phyloP scores from a whole-genome alignment of 306 rosid genomes.

The Aeschynomene evenia region DNA sequence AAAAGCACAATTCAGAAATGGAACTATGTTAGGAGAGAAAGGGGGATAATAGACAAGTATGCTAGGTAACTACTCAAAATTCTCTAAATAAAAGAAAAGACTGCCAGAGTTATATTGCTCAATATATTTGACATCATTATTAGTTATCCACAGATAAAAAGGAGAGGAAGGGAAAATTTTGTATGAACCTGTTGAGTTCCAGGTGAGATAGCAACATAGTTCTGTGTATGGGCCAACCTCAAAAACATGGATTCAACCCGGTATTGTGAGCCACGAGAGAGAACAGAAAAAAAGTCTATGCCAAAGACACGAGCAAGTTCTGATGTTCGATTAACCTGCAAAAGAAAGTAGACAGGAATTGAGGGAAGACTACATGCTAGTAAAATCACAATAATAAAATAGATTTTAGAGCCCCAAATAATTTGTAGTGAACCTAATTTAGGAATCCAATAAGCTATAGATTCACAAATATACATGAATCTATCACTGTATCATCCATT shows the following conservation, averaged over 20 bases:
- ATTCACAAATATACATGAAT: conserved; percentile 11
- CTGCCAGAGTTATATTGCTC: not conserved
- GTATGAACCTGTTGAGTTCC: conserved; percentile 75
- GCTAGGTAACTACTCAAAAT: not conserved
- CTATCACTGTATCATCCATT: conserved; percentile 8
- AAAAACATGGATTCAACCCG: conserved; percentile 96
- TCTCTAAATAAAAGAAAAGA: conserved; percentile 21
- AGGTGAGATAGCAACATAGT: conserved; percentile 87
- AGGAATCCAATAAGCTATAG: conserved; percentile 27
- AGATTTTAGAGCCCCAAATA: not conserved
- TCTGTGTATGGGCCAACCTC: conserved; percentile 89
- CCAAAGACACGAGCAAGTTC: conserved; percentile 99
- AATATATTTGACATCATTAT: conserved; percentile 17
- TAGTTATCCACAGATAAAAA: conserved; percentile 11
- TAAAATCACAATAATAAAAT: conserved; percentile 8
- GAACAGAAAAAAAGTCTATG: conserved; percentile 94
- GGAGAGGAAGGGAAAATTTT: conserved; percentile 9
- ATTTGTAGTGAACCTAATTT: conserved; percentile 16
- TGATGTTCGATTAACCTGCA: conserved; percentile 91
- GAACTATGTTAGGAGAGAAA: not conserved
- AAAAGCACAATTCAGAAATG: conserved; percentile 17
- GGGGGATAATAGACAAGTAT: not conserved
- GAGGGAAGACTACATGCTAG: conserved; percentile 7
- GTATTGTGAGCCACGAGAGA: conserved; percentile 93
- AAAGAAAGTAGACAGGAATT: conserved; percentile 31